Percentiles rank a stretch among this genome's conserved stretches.
phyloP scores from a whole-genome alignment of 2,329 filamentous ascomycete genomes.

The Rosellinia necatrix region DNA sequence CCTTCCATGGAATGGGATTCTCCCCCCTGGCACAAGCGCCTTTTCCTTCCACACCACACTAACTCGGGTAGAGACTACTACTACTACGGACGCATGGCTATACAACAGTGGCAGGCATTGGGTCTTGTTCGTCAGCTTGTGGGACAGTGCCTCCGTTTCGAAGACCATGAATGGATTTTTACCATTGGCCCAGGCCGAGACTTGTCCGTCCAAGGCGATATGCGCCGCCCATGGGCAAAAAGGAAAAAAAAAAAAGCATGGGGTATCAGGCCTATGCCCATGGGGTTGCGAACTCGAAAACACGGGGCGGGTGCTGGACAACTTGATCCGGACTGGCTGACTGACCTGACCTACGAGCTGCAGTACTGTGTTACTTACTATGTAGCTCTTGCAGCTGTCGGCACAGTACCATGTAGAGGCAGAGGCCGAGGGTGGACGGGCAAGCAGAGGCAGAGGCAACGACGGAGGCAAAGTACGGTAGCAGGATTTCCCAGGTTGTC shows the following conservation, averaged over 20 bases:
- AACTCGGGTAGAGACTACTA: no score
- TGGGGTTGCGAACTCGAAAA: conserved; percentile 13
- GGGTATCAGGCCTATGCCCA: conserved; percentile 5
- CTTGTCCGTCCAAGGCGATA: conserved; percentile 10
- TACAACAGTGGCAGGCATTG: background rate
- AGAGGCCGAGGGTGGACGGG: no score
- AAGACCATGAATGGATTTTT: background rate
- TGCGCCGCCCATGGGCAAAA: conserved; percentile 10
- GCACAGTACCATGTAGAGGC: no score
- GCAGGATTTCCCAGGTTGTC: background rate
- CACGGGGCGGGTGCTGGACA: conserved; percentile 2
- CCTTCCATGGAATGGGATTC: no score
- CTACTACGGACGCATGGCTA: background rate
- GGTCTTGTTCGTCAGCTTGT: background rate
- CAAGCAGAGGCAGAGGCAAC: background rate
- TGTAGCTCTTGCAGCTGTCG: no score
- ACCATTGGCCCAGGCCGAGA: conserved; percentile 4
- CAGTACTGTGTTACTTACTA: no score
- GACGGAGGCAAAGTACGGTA: background rate
- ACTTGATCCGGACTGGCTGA: conserved; percentile 3
- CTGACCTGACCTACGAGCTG: no score
- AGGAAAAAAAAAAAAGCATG: no score
- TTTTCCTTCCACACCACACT: no score
- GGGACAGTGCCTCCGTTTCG: background rate
- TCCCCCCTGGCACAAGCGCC: no score